These are phyloP conservation scores for Zizania palustris DNA, from an alignment of 202 grass and related monocot genomes.

Conservation along the genomic window DNA sequence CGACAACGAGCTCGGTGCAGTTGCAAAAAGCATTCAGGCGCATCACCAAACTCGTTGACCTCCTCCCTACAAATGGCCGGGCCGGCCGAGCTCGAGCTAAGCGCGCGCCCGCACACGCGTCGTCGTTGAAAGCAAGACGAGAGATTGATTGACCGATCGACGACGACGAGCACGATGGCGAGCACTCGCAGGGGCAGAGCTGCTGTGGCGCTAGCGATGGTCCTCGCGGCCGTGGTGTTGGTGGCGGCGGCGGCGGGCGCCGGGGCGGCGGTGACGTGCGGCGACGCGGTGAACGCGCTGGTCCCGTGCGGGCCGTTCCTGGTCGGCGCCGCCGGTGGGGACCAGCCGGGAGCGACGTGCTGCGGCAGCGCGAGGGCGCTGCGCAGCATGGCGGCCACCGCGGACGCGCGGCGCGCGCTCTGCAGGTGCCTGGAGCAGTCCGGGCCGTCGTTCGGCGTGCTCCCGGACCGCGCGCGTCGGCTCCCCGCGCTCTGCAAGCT, in stretches of 20 bases:
- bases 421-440: slow-evolving; percentile 61
- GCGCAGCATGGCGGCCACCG: slow-evolving; percentile 39
- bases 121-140: not conserved
- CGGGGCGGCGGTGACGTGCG: slow-evolving; percentile 29
- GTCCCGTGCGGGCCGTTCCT: slow-evolving; percentile 59
- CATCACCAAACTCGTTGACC: slow-evolving; percentile 48
- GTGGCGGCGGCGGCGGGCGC: not conserved
- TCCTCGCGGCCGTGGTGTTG: not conserved
- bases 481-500: slow-evolving; percentile 58
- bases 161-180: not conserved
- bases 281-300: slow-evolving; percentile 53
- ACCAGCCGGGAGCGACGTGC: slow-evolving; percentile 43
- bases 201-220: not conserved
- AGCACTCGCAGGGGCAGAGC: not conserved
- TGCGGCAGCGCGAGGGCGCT: slow-evolving; percentile 53
- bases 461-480: slow-evolving; percentile 39
- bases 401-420: slow-evolving; percentile 38
- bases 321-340: slow-evolving; percentile 32
- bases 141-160: too few relatives aligned
- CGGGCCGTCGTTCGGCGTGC: slow-evolving; percentile 60
- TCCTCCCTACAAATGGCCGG: slow-evolving; percentile 21
- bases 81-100: not conserved
- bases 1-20: not conserved
- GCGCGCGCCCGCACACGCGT: not conserved
- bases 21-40: slow-evolving; percentile 25